A percentile compares a stretch with the other conserved stretches of the same genome.
These are phyloP conservation scores for Macaranga tanarius DNA, from an alignment of 441 rosid genomes.

Conservation along the genomic window DNA sequence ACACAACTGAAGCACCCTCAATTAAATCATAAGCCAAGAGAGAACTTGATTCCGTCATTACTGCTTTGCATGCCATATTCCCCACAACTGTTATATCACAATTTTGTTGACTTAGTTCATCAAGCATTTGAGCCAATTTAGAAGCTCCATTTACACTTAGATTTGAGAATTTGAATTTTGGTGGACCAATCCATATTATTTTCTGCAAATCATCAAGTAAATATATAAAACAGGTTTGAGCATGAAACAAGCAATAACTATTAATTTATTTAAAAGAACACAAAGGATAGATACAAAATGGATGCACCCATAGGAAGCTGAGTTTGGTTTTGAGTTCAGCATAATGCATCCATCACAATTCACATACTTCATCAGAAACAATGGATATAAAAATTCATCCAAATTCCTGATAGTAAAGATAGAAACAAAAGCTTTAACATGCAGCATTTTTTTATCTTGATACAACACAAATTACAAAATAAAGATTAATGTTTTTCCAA, in stretches of 20 bases:
- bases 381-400: neutral
- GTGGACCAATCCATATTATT: constrained; percentile 64
- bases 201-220: constrained; percentile 40
- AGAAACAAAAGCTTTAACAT: neutral
- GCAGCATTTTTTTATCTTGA: neutral
- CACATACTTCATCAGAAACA: neutral
- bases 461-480: neutral
- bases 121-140: constrained; percentile 43
- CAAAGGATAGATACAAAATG: neutral
- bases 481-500: neutral
- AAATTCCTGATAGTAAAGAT: neutral
- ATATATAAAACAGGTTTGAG: constrained; percentile 18
- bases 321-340: neutral
- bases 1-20: constrained; percentile 52
- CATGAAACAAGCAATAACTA: constrained; percentile 17
- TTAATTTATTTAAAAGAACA: neutral
- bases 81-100: constrained; percentile 56
- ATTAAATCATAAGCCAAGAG: constrained; percentile 31
- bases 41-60: constrained; percentile 33
- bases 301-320: neutral
- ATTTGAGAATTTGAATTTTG: constrained; percentile 42
- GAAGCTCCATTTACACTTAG: constrained; percentile 37
- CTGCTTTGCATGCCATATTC: constrained; percentile 41
- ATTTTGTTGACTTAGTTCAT: constrained; percentile 32
- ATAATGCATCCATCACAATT: neutral